These are phyloP conservation scores for Withania somnifera DNA, from an alignment of 305 asterid genomes.

Conservation along the genomic window DNA sequence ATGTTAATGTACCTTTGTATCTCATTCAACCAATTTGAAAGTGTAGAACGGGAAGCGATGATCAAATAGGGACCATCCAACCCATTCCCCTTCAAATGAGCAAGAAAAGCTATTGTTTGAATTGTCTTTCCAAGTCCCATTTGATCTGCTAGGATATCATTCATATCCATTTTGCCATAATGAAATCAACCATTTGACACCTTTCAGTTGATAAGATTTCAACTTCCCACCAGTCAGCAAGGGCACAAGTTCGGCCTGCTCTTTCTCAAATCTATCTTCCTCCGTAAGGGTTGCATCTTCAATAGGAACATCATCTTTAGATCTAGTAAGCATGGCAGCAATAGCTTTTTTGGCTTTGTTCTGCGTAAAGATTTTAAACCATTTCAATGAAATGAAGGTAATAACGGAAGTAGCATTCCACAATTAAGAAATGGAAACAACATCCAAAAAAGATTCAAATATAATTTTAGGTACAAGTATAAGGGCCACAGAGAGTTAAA, in stretches of 20 bases:
- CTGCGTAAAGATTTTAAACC: slow-evolving; percentile 12
- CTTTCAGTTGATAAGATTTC: slow-evolving; percentile 83
- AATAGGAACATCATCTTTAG: slow-evolving; percentile 46
- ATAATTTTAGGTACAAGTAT: background rate
- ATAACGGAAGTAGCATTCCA: background rate
- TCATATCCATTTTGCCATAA: slow-evolving; percentile 97
- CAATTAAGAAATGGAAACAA: background rate
- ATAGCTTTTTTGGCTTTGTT: slow-evolving; percentile 89
- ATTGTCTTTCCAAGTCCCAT: slow-evolving; percentile 99
- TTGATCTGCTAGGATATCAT: slow-evolving; percentile 98
- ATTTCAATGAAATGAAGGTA: background rate
- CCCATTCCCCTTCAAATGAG: slow-evolving; percentile 93
- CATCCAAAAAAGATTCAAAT: background rate
- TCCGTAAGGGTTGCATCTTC: slow-evolving; percentile 59
- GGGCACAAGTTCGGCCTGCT: slow-evolving; percentile 84
- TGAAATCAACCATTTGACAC: slow-evolving; percentile 97
- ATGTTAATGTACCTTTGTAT: slow-evolving; percentile 44
- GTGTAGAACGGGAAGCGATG: slow-evolving; percentile 93
- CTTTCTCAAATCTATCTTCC: slow-evolving; percentile 61
- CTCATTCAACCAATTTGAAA: slow-evolving; percentile 91
- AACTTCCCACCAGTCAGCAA: slow-evolving; percentile 86
- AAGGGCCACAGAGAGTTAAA: background rate
- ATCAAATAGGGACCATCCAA: slow-evolving; percentile 82
- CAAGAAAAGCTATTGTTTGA: slow-evolving; percentile 88
- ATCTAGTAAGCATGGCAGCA: slow-evolving; percentile 85